These are phyloP conservation scores for Thelephora aurantiotincta DNA, from an alignment of 768 basidiomycete species.

Conservation along the genomic window DNA sequence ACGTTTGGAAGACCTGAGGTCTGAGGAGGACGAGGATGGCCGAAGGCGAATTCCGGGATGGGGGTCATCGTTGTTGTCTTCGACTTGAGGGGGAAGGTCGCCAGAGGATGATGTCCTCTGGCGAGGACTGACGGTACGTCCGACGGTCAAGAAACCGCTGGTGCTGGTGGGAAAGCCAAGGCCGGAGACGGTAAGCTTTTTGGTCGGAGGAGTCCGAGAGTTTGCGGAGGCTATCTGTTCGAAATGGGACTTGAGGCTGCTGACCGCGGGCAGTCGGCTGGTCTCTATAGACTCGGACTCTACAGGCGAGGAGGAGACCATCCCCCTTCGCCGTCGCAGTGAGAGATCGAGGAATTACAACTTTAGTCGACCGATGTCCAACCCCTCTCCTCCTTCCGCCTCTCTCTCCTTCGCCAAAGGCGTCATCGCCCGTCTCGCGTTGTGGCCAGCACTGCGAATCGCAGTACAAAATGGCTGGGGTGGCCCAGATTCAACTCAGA, in stretches of 20 bases:
- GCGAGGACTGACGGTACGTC: conserved; percentile 24
- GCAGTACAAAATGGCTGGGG: conserved; percentile 85
- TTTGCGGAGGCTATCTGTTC: conserved; percentile 46
- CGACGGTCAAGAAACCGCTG: conserved; percentile 12
- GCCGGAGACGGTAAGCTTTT: not conserved
- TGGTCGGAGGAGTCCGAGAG: conserved; percentile 7
- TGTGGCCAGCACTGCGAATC: conserved; percentile 79
- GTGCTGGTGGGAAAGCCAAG: conserved; percentile 6
- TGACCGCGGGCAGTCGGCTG: conserved; percentile 45
- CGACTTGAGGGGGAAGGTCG: conserved; percentile 13
- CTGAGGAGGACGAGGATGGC: conserved; percentile 37
- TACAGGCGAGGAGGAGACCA: too few species aligned
- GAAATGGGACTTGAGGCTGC: conserved; percentile 54
- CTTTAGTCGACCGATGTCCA: too few species aligned
- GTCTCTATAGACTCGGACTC: conserved; percentile 26
- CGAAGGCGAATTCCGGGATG: conserved; percentile 22
- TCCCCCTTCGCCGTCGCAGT: too few species aligned
- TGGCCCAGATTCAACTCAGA: conserved; percentile 52
- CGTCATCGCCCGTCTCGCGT: conserved; percentile 62
- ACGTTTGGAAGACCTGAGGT: conserved; percentile 25
- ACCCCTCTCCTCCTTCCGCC: conserved; percentile 22
- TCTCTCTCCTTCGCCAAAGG: conserved; percentile 77
- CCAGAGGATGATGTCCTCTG: conserved; percentile 20
- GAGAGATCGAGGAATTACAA: too few species aligned
- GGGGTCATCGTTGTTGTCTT: conserved; percentile 8